Conservation (phyloP, 148 eudicot species). For the Vaccinium corymbosum region DNA sequence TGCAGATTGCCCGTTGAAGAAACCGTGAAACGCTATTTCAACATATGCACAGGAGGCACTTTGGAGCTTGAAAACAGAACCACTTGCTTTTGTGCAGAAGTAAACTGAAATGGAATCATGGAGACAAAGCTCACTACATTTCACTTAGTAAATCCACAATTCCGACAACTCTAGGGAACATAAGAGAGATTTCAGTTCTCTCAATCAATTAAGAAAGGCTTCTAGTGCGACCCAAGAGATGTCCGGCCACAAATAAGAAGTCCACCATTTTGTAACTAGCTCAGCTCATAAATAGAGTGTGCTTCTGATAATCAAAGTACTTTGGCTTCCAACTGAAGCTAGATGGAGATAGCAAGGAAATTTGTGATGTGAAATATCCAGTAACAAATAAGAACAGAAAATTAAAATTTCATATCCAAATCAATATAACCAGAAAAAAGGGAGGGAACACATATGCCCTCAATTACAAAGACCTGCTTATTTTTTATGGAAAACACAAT, state of each 20-base stretch:
- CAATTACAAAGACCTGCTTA: neutral
- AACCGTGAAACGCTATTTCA: neutral
- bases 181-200: neutral
- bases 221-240: neutral
- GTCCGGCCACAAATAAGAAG: neutral
- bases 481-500: neutral
- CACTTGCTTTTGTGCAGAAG: neutral
- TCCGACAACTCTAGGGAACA: neutral
- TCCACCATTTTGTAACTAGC: neutral
- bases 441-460: neutral
- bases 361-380: neutral
- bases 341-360: neutral
- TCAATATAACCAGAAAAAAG: neutral
- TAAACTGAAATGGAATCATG: neutral
- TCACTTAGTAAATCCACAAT: neutral
- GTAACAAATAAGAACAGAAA: neutral
- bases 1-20: neutral
- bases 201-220: neutral
- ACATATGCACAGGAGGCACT: neutral
- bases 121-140: neutral
- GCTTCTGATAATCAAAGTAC: neutral
- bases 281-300: neutral
- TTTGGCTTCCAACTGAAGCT: conserved; percentile 4
- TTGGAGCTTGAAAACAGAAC: neutral
- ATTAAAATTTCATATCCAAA: neutral